A percentile compares a stretch with the other conserved stretches of the same genome.
Conservation (phyloP, 768 basidiomycete genomes). For the Ramaria sp. region DNA sequence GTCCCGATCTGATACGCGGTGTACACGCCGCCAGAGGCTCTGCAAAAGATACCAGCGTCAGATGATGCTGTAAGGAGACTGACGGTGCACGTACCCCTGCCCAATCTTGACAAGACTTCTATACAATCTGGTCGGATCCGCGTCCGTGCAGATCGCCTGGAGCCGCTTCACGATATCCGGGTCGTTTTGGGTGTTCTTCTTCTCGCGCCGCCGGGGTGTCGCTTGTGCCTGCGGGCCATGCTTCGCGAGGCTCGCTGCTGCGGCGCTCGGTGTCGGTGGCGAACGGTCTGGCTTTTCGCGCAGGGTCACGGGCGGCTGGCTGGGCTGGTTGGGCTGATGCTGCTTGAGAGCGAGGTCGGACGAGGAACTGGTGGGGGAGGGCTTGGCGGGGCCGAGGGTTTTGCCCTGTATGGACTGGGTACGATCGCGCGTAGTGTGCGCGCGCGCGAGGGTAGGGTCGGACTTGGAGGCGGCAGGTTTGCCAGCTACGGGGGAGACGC, state of each 20-base stretch:
- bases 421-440: conserved; percentile 1
- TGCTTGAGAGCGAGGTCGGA: conserved; percentile 47
- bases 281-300: background rate
- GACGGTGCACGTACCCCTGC: conserved; percentile 55
- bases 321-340: conserved; percentile 8
- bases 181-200: conserved; percentile 74
- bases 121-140: conserved; percentile 91
- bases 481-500: conserved; percentile 34
- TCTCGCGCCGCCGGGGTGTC: conserved; percentile 78
- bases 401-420: conserved; percentile 2
- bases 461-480: conserved; percentile 56
- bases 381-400: conserved; percentile 27
- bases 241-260: conserved; percentile 43
- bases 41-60: conserved; percentile 19
- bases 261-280: conserved; percentile 48
- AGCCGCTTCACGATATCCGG: conserved; percentile 81
- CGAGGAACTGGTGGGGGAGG: conserved; percentile 47
- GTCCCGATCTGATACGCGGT: conserved; percentile 97
- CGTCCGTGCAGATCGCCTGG: conserved; percentile 93
- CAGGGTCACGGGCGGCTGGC: background rate
- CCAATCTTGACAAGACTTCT: conserved; percentile 93
- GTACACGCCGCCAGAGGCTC: conserved; percentile 95
- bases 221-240: conserved; percentile 53
- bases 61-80: background rate
- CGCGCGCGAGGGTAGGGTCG: conserved; percentile 21